Conservation (phyloP, 495 filamentous ascomycete genomes). For the Stereocaulon alpinum region DNA sequence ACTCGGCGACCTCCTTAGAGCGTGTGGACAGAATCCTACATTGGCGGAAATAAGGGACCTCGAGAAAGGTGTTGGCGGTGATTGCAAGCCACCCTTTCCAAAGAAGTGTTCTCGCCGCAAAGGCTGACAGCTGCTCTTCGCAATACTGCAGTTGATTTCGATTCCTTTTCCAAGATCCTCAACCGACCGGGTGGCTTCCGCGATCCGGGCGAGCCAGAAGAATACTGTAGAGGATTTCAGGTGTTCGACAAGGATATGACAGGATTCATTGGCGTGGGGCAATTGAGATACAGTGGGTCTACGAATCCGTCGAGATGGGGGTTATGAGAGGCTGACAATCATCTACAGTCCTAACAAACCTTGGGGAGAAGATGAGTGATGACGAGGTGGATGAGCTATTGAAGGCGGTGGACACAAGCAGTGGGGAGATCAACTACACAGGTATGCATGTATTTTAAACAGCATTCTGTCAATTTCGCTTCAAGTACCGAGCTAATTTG, state of each 20-base stretch:
- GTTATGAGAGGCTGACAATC: neutral
- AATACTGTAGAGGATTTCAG: slow-evolving; percentile 96
- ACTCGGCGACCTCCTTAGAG: slow-evolving; percentile 86
- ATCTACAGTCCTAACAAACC: slow-evolving; percentile 72
- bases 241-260: slow-evolving; percentile 99
- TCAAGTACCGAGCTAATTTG: slow-evolving; percentile 14
- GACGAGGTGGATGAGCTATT: slow-evolving; percentile 97
- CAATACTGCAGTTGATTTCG: slow-evolving; percentile 72
- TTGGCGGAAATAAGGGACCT: slow-evolving; percentile 82
- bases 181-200: slow-evolving; percentile 97
- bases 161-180: slow-evolving; percentile 87
- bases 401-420: slow-evolving; percentile 90
- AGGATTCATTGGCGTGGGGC: slow-evolving; percentile 92
- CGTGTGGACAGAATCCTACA: slow-evolving; percentile 96
- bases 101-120: no score
- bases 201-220: slow-evolving; percentile 91
- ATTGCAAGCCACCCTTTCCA: slow-evolving; percentile 53
- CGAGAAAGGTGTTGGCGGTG: slow-evolving; percentile 74
- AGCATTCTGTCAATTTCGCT: neutral
- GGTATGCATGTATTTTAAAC: slow-evolving; percentile 38
- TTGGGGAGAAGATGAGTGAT: slow-evolving; percentile 98
- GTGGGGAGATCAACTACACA: slow-evolving; percentile 92
- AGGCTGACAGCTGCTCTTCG: neutral
- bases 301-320: neutral
- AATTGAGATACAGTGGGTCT: slow-evolving; percentile 73